Base-by-base conservation (phyloP, 352 stramenopile genomes). In the Phytophthora tubulina region DNA sequence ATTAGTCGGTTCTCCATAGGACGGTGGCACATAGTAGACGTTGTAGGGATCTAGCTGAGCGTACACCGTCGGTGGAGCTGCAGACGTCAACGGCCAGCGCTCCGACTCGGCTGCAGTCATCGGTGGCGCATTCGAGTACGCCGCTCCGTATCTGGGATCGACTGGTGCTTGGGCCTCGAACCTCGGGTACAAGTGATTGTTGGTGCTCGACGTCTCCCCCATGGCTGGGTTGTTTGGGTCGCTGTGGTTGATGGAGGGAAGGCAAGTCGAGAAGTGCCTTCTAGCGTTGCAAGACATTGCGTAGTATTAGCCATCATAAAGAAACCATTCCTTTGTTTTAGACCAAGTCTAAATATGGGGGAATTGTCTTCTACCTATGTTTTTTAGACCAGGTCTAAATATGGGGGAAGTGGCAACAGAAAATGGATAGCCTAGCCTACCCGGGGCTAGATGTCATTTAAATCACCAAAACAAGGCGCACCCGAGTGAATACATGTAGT, bases 21-120 rank as follows among this genome's bases (percentile, higher is more conserved):
- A 65, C 33, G 75, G 70, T 4, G 78, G 76, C 15, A 81, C 67
- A 32, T 81, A 81, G 66, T 81, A 81, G 7, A 10, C 32, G 42
- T 70, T 81, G 42, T 63, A 73, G 4, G 53, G 36, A 2, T 42
- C 63, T 32, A 46, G 64, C 3, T 54, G 64, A 27, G 66, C 17
- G 63, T 80, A 69, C 53, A 44, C 17, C 13, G 31, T 17, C 15
- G 63, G 48, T 21, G 54, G 38, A 30, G 41, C 44, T 50, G 54
- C 56, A 4, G 60, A 48, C 15, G 63, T 72, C 35, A 76, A 21
- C 4, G 69, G 69, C 63, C 69, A 72, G 15, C 69, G 69, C 48
- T 76, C 69, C 14, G 69, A 46, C 31, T 72, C 68, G 27, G 36
- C 17, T 17, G 49, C 15, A 14, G 36, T 61, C 68, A 75, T 67